These are phyloP conservation scores for Geotrichum australiense DNA, from an alignment of 1,139 yeast genomes.

Conservation along the genomic window DNA sequence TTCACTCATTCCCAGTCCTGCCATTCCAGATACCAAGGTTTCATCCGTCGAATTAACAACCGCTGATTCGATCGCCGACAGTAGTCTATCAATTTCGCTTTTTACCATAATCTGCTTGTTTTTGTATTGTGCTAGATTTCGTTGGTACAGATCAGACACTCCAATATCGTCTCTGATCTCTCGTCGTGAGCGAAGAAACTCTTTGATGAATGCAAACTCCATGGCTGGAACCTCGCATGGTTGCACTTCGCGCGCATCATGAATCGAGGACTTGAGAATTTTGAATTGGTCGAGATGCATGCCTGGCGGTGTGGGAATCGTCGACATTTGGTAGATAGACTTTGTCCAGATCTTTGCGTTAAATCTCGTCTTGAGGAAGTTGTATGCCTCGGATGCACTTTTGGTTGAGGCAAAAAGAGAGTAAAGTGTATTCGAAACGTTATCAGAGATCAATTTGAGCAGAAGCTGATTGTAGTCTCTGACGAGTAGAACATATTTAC, in stretches of 20 bases:
- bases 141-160: conserved; percentile 10
- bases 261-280: conserved; percentile 11
- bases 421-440: conserved; percentile 11
- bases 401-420: conserved; percentile 9
- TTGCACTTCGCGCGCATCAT: conserved; percentile 10
- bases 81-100: conserved; percentile 11
- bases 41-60: conserved; percentile 12
- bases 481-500: conserved; percentile 11
- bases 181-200: conserved; percentile 12
- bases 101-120: conserved; percentile 13
- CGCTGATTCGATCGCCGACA: conserved; percentile 11
- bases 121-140: conserved; percentile 9
- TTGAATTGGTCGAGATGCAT: conserved; percentile 12
- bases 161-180: conserved; percentile 10
- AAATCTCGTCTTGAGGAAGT: conserved; percentile 12
- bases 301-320: conserved; percentile 13
- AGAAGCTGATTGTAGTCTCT: conserved; percentile 12
- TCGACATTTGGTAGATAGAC: conserved; percentile 13
- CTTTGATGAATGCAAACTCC: conserved; percentile 13
- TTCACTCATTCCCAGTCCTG: background rate
- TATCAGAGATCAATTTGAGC: conserved; percentile 10
- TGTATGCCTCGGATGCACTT: conserved; percentile 12
- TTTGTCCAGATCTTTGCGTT: conserved; percentile 13
- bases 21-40: conserved; percentile 4
- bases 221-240: conserved; percentile 15